These are phyloP conservation scores for Eimeria falciformis DNA, from an alignment of 169 alveolate genomes.

Conservation along the genomic window DNA sequence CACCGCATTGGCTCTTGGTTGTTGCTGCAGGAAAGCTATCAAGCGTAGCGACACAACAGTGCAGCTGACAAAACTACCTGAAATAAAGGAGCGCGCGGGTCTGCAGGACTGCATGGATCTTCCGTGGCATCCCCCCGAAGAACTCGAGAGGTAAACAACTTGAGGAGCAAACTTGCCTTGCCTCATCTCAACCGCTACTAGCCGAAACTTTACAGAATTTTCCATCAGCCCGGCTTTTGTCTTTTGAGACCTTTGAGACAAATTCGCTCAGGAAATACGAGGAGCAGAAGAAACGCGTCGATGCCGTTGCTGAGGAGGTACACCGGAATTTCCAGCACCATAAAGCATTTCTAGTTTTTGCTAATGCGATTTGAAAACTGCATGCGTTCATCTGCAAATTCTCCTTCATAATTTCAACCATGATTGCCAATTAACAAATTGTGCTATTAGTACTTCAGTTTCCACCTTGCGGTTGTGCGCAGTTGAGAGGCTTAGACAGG, in stretches of 20 bases:
- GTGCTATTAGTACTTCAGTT: too few species aligned
- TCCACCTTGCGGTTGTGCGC: not conserved
- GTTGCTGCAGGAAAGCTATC: constrained; percentile 73
- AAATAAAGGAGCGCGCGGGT: constrained; percentile 79
- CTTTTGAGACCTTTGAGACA: not conserved
- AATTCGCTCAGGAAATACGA: constrained; percentile 61
- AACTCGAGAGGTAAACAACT: constrained; percentile 38
- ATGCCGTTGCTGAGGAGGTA: constrained; percentile 67
- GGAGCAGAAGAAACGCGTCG: constrained; percentile 37
- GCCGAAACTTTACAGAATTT: too few species aligned
- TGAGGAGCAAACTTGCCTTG: not conserved
- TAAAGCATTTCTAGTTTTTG: too few species aligned
- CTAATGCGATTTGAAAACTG: too few species aligned
- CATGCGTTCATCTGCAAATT: too few species aligned
- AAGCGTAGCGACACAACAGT: constrained; percentile 79
- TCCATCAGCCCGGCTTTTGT: not conserved
- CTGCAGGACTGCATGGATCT: constrained; percentile 83
- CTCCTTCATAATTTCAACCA: too few species aligned
- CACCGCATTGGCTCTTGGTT: not conserved
- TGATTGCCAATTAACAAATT: too few species aligned
- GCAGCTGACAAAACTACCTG: constrained; percentile 80
- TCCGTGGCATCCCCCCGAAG: constrained; percentile 79
- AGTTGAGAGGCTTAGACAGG: not conserved
- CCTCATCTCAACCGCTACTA: too few species aligned
- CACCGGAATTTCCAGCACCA: too few species aligned